Conservation (phyloP, 2,329 filamentous ascomycete genomes). For the Coleophoma crateriformis region DNA sequence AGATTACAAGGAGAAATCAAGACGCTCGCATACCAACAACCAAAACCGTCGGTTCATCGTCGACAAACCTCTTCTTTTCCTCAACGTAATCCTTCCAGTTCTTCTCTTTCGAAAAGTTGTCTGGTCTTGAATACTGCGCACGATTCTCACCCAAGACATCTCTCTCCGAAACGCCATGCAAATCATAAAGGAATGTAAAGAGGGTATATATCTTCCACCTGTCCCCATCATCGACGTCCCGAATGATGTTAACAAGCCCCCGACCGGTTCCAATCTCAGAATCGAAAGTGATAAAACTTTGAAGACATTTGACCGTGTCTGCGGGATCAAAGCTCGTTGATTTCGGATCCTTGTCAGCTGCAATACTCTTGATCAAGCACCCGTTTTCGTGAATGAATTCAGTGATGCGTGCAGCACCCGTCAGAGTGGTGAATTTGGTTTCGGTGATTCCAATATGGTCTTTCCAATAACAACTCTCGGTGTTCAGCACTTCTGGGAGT, state of each 20-base stretch:
- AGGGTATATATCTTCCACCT: slow-evolving; percentile 58
- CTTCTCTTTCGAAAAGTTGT: slow-evolving; percentile 39
- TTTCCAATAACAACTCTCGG: background rate
- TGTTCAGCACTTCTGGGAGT: background rate
- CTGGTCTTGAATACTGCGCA: slow-evolving; percentile 48
- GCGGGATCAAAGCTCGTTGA: background rate
- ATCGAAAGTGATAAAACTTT: slow-evolving; percentile 46
- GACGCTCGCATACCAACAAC: slow-evolving; percentile 44
- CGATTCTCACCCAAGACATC: slow-evolving; percentile 36
- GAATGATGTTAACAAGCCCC: slow-evolving; percentile 36
- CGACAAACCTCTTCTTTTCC: slow-evolving; percentile 33
- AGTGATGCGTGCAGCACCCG: background rate
- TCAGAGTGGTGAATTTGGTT: background rate
- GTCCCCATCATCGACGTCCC: slow-evolving; percentile 37
- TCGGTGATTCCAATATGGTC: background rate
- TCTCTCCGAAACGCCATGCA: slow-evolving; percentile 49
- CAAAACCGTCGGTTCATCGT: slow-evolving; percentile 47
- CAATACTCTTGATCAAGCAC: background rate
- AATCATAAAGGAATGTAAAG: slow-evolving; percentile 48
- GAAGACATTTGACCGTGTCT: slow-evolving; percentile 25
- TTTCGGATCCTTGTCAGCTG: background rate
- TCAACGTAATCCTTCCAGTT: slow-evolving; percentile 53
- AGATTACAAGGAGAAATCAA: background rate
- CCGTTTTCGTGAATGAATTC: background rate
- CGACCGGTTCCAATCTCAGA: slow-evolving; percentile 44